Base-by-base conservation (phyloP, 768 basidiomycete species). In the Hygrocybe coccinea region DNA sequence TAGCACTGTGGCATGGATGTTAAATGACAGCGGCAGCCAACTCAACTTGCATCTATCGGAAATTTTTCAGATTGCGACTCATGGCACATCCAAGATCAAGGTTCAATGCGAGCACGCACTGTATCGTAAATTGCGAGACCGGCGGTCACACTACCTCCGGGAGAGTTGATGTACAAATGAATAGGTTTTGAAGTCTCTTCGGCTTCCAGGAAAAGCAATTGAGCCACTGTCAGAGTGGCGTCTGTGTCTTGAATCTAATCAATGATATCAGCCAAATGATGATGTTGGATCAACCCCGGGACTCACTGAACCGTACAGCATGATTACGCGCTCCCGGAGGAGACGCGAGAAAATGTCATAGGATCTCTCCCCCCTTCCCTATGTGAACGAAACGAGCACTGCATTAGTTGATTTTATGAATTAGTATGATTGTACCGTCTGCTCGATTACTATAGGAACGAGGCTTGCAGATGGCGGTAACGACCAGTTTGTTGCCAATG, bases 111-210 rank as follows among this genome's bases (percentile, higher is more conserved):
- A 35, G 54, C 36, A 60, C 84, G 63, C 74, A 95, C 93, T 65
- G 95, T 97, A 66, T 98, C 95, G 74, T 98, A 98, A 48, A 98
- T 95, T 15, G 95, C 95, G 56, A 98, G 75, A 8, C 95, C 95
- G 47, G 94, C 92, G 0, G 95, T 95, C 37, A 98, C 95, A 64
- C 89, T 90, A 29, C 95, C 95, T 2, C 95, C 95, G 0, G 95
- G 95, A 6, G 91, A 94, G 71, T 97, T 97, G 62, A 98, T 95
- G 71, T 98, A 98, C 10, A 98, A 73, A 64, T 95, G 94, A 54
- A 98, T 97, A 2, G 95, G 95, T 67, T 92, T 91, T 8, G 86
- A 84, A 0, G 93, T 84, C 60, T 97, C 94, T 69, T 95, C 95
- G 1, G 95, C 95, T 76, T 98, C 95, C 56, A 97, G 79, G 70